These are phyloP conservation scores for Tranzscheliella williamsii DNA, from an alignment of 1,284 basidiomycete genomes.

Conservation along the genomic window DNA sequence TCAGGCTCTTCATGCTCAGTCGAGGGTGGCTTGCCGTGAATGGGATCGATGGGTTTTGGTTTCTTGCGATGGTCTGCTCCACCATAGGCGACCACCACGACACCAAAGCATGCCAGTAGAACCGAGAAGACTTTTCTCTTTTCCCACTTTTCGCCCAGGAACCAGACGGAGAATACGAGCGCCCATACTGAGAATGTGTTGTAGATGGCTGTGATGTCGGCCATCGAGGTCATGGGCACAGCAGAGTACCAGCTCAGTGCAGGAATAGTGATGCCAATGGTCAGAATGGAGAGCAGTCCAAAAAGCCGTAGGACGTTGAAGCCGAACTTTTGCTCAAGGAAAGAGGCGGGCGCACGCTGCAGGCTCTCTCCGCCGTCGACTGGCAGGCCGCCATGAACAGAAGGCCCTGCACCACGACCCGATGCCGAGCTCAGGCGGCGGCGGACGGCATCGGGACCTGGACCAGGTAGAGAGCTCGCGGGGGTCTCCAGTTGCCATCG, in stretches of 20 bases:
- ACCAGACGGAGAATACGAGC: conserved; percentile 57
- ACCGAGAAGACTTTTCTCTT: conserved; percentile 53
- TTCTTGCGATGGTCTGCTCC: conserved; percentile 45
- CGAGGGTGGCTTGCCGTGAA: conserved; percentile 31
- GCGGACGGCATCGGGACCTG: conserved; percentile 22
- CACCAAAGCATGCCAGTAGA: conserved; percentile 51
- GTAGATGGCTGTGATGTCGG: conserved; percentile 60
- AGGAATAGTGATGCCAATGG: conserved; percentile 52
- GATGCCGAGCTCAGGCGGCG: conserved; percentile 27
- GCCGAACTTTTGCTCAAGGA: conserved; percentile 23
- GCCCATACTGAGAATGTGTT: conserved; percentile 60
- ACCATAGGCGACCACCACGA: conserved; percentile 55
- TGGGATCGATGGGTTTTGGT: conserved; percentile 38
- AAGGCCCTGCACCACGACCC: conserved; percentile 15
- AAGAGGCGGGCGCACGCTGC: conserved; percentile 4
- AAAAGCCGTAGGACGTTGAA: conserved; percentile 31
- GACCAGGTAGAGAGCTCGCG: conserved; percentile 13
- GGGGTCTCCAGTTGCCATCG: conserved; percentile 49
- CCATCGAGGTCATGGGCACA: conserved; percentile 59
- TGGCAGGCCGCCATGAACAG: not conserved
- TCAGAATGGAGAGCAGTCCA: conserved; percentile 41
- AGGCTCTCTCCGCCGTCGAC: conserved; percentile 3
- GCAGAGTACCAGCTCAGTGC: conserved; percentile 59
- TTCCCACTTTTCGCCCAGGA: conserved; percentile 56
- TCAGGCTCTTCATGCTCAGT: conserved; percentile 6